Percentiles rank a stretch among this genome's conserved stretches.
phyloP scores from a whole-genome alignment of 768 basidiomycete genomes.

The Termitomyces sp. region DNA sequence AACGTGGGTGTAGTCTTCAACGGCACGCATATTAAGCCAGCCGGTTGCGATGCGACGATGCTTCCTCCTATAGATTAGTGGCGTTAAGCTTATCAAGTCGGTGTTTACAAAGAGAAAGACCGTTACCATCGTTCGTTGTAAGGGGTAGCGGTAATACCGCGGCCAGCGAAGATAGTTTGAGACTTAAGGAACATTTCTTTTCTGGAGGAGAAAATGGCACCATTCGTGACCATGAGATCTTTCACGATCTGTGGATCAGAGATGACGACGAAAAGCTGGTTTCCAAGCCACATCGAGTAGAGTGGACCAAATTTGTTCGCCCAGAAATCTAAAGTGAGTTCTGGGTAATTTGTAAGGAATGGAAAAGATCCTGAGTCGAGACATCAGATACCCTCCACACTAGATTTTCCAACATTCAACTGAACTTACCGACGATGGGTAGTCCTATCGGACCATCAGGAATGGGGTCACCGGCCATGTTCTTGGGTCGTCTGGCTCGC shows the following conservation, averaged over 20 bases:
- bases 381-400: not conserved
- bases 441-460: slow-evolving; percentile 18
- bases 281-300: slow-evolving; percentile 41
- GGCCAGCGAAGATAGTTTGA: slow-evolving; percentile 35
- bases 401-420: not conserved
- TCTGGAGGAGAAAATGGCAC: slow-evolving; percentile 40
- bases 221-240: slow-evolving; percentile 39
- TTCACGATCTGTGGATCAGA: slow-evolving; percentile 38
- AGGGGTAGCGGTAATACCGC: slow-evolving; percentile 37
- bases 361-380: slow-evolving; percentile 25
- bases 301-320: slow-evolving; percentile 36
- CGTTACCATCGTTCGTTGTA: slow-evolving; percentile 37
- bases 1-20: slow-evolving; percentile 28
- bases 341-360: slow-evolving; percentile 35
- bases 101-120: not conserved
- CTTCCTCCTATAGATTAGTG: slow-evolving; percentile 27
- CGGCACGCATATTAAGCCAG: slow-evolving; percentile 26
- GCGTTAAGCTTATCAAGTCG: not conserved
- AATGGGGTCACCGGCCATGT: slow-evolving; percentile 15
- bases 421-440: slow-evolving; percentile 16
- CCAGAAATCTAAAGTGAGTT: slow-evolving; percentile 36
- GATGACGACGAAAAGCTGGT: slow-evolving; percentile 40
- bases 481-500: slow-evolving; percentile 5
- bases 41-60: slow-evolving; percentile 34
- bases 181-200: slow-evolving; percentile 40